Conservation (phyloP, 768 basidiomycete genomes). For the Pholiota microspora region DNA sequence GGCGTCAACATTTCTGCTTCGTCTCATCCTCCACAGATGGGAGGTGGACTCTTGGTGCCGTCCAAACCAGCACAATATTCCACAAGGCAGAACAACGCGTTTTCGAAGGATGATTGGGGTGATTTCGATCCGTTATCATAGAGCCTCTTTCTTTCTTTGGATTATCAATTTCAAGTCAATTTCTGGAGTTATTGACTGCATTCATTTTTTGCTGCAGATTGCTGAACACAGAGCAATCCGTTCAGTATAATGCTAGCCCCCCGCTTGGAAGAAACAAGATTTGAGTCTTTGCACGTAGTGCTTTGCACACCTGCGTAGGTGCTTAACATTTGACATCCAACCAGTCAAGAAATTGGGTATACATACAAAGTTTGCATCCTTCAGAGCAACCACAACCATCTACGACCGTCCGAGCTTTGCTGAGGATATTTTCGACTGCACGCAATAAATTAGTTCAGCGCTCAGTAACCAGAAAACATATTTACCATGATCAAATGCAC, state of each 20-base stretch:
- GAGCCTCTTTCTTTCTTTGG: neutral
- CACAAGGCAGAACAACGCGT: constrained; percentile 41
- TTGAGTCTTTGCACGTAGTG: constrained; percentile 63
- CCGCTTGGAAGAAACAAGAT: constrained; percentile 69
- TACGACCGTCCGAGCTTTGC: constrained; percentile 54
- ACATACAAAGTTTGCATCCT: constrained; percentile 73
- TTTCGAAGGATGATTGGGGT: constrained; percentile 70
- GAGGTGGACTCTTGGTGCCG: constrained; percentile 54
- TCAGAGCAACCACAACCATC: constrained; percentile 62
- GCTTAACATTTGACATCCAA: neutral
- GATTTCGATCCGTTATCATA: constrained; percentile 80
- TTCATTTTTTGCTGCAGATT: neutral
- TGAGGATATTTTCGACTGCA: constrained; percentile 56
- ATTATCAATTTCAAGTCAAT: neutral
- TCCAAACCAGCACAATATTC: constrained; percentile 57
- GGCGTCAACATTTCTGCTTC: constrained; percentile 17
- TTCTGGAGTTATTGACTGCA: neutral
- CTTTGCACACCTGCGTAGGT: constrained; percentile 56
- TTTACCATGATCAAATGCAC: constrained; percentile 76
- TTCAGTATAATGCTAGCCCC: constrained; percentile 72
- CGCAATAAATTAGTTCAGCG: neutral
- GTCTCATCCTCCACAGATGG: constrained; percentile 28
- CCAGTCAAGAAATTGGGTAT: neutral
- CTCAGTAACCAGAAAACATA: neutral
- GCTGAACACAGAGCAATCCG: constrained; percentile 40